Conservation (phyloP, 257 asterid genomes). For the Salvia miltiorrhiza region DNA sequence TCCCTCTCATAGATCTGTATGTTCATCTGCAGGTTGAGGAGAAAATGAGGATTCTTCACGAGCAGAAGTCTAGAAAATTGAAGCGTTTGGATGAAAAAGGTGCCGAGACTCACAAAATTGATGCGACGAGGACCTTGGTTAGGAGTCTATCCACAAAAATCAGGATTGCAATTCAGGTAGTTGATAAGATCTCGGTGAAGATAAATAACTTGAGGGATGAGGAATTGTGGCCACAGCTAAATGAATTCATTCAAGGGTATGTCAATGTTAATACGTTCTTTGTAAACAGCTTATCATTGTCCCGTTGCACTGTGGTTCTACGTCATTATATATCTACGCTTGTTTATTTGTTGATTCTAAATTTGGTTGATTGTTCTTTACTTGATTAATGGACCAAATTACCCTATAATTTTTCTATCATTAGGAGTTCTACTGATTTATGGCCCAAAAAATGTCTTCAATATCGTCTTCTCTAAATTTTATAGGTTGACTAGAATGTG, state of each 20-base stretch:
- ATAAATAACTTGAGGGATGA: constrained; percentile 82
- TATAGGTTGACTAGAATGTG: constrained; percentile 81
- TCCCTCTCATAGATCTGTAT: constrained; percentile 7
- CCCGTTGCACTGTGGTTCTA: not conserved
- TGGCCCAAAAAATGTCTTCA: not conserved
- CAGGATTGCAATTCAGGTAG: constrained; percentile 83
- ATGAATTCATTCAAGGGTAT: constrained; percentile 81
- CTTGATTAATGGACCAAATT: constrained; percentile 2
- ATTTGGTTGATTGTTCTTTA: not conserved
- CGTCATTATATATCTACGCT: not conserved
- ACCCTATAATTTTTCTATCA: not conserved
- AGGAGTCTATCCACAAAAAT: constrained; percentile 85
- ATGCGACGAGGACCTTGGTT: constrained; percentile 64
- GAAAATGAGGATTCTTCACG: constrained; percentile 84
- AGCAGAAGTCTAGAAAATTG: constrained; percentile 59
- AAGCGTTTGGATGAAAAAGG: constrained; percentile 77
- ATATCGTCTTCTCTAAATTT: not conserved
- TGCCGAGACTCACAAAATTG: constrained; percentile 80
- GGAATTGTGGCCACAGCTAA: constrained; percentile 91
- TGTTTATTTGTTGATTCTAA: not conserved
- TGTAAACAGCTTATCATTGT: constrained; percentile 3
- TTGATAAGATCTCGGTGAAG: constrained; percentile 86
- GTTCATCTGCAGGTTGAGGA: constrained; percentile 73
- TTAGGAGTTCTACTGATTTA: not conserved
- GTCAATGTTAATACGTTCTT: constrained; percentile 12